phyloP scores from a whole-genome alignment of 768 basidiomycete species.

The Phylloporus rhodoxanthus region DNA sequence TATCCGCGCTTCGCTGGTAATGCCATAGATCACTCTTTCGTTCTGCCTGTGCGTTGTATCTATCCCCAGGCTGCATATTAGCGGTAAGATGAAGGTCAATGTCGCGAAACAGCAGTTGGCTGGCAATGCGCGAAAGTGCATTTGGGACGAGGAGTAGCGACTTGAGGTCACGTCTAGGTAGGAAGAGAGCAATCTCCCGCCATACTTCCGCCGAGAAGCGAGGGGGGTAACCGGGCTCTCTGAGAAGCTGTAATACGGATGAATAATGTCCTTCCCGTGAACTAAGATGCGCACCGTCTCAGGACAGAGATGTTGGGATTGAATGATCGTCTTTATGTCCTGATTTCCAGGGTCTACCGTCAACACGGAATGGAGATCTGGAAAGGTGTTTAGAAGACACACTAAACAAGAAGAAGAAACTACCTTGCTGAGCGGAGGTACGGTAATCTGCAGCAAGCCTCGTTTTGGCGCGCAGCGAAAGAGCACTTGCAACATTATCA shows the following conservation, averaged over 20 bases:
- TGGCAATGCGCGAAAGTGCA: slow-evolving; percentile 62
- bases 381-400: slow-evolving; percentile 3
- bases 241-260: slow-evolving; percentile 19
- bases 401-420: neutral
- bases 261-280: neutral
- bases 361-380: slow-evolving; percentile 64
- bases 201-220: slow-evolving; percentile 66
- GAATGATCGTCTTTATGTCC: slow-evolving; percentile 59
- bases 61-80: slow-evolving; percentile 16
- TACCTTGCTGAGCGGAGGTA: slow-evolving; percentile 63
- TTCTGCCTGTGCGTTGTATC: slow-evolving; percentile 1
- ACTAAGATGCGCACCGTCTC: slow-evolving; percentile 44
- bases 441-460: slow-evolving; percentile 54
- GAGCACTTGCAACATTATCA: slow-evolving; percentile 51
- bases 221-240: slow-evolving; percentile 41
- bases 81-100: slow-evolving; percentile 58
- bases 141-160: slow-evolving; percentile 61
- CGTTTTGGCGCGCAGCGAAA: slow-evolving; percentile 61
- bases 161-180: slow-evolving; percentile 61
- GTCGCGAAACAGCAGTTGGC: slow-evolving; percentile 58
- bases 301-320: slow-evolving; percentile 43
- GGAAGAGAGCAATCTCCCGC: slow-evolving; percentile 58
- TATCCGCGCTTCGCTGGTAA: slow-evolving; percentile 60
- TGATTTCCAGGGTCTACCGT: slow-evolving; percentile 61
- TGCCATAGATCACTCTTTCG: slow-evolving; percentile 44